Conservation (phyloP, 2,329 filamentous ascomycete species). For the Harringtonia aguacate region DNA sequence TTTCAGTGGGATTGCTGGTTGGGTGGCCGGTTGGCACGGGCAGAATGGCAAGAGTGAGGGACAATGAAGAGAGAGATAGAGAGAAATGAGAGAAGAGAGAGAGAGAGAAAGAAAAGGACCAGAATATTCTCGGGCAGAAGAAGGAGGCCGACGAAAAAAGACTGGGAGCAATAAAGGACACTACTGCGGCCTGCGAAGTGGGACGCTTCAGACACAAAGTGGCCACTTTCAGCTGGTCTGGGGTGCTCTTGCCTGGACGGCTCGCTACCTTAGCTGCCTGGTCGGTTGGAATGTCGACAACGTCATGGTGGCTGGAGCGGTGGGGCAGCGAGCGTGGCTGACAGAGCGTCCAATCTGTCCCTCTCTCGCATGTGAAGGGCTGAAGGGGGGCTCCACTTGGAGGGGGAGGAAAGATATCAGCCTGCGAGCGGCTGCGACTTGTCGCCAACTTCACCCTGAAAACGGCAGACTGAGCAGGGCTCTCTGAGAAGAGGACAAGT, state of each 20-base stretch:
- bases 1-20: no score
- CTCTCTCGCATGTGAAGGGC: neutral
- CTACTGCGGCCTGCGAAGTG: neutral
- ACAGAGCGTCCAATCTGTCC: no score
- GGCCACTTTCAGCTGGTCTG: neutral
- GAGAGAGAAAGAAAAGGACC: neutral
- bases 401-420: no score
- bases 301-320: constrained; percentile 4
- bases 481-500: no score
- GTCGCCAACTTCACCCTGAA: no score
- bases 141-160: neutral
- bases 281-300: neutral
- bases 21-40: no score
- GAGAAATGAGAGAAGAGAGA: neutral
- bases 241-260: neutral
- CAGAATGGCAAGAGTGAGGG: neutral
- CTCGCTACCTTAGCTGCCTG: neutral
- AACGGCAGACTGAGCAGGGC: no score
- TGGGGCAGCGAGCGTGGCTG: neutral
- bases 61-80: neutral
- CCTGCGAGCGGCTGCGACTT: no score
- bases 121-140: neutral
- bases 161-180: neutral
- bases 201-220: neutral
- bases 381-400: no score